Percentiles rank a stretch among this genome's conserved stretches.
These are phyloP conservation scores for Exophiala dermatitidis DNA, from an alignment of 2,329 filamentous ascomycete genomes.

Conservation along the genomic window DNA sequence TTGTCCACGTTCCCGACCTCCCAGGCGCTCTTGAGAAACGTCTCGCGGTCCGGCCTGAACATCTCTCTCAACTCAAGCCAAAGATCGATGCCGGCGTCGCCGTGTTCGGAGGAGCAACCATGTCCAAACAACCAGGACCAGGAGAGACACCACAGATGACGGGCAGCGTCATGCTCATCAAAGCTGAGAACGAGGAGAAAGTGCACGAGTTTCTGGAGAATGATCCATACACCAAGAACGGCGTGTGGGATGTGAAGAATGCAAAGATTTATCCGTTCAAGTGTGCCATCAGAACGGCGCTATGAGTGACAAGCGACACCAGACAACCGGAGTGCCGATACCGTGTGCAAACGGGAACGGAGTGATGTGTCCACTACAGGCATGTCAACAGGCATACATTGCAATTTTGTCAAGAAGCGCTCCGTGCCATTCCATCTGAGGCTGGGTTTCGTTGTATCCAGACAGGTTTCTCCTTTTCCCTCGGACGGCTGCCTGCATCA, in stretches of 20 bases:
- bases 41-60: conserved; percentile 21
- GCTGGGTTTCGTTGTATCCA: no score
- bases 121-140: conserved; percentile 59
- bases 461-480: no score
- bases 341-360: not conserved
- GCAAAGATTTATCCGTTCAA: conserved; percentile 35
- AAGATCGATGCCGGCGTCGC: conserved; percentile 18
- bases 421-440: no score
- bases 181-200: conserved; percentile 63
- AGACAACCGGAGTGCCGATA: not conserved
- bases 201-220: conserved; percentile 58
- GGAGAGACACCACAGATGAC: conserved; percentile 59
- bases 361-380: not conserved
- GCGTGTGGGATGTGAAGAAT: conserved; percentile 75
- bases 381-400: no score
- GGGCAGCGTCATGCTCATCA: conserved; percentile 63
- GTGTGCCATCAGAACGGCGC: conserved; percentile 25
- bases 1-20: conserved; percentile 63
- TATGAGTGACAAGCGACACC: conserved; percentile 9
- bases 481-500: no score
- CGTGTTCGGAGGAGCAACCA: conserved; percentile 51
- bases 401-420: no score
- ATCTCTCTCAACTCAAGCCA: conserved; percentile 21
- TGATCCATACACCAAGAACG: conserved; percentile 64
- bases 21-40: conserved; percentile 51